Base-by-base conservation (phyloP, 1,284 basidiomycete species). In the Pseudozyma sp. region DNA sequence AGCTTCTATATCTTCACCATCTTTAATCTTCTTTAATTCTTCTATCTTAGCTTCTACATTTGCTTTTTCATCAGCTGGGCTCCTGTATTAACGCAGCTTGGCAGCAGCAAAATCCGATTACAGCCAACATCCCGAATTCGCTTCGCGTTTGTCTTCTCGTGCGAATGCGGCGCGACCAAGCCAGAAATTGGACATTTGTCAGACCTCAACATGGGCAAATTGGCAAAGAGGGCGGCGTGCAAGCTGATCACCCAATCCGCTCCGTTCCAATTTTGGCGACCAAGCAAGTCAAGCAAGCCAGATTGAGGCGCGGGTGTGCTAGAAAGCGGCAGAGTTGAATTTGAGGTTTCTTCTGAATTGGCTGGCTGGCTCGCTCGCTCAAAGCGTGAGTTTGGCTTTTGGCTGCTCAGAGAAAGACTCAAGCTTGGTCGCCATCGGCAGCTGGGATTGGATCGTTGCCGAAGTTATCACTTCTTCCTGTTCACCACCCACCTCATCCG, bases 211-310 rank as follows among this genome's bases (percentile, higher is more conserved):
- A 21, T 16, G 12, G 45, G 10, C 16, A n/a, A 18, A 18, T 3
- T 47, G 19, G n/a, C 5, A 14, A 8, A 11, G 7, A 47, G 45
- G 8, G 45, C 45, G 45, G 19, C 11, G 16, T 25, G 18, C 45
- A 8, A 47, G 14, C 51, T 66, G 64, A 67, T 61, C 58, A 67
- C 58, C 64, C 64, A 67, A 57, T 52, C 52, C 59, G 65, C 44
- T 42, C 57, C n/a, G 52, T 51, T 31, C 19, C 40, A 59, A 59
- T 31, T 31, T 66, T 66, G 63, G 59, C 39, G 59, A 61, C 54
- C 45, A 36, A 42, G 36, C n/a, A 36, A 48, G 34, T 2, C 25
- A 31, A 31, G 25, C 25, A 31, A 31, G 25, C 25, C 25, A 31
- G 25, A 31, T 31, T 13, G 39, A 40, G 39, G 39, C 39, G 39